These are phyloP conservation scores for Macrotyloma uniflorum DNA, from an alignment of 306 rosid species.

Conservation along the genomic window DNA sequence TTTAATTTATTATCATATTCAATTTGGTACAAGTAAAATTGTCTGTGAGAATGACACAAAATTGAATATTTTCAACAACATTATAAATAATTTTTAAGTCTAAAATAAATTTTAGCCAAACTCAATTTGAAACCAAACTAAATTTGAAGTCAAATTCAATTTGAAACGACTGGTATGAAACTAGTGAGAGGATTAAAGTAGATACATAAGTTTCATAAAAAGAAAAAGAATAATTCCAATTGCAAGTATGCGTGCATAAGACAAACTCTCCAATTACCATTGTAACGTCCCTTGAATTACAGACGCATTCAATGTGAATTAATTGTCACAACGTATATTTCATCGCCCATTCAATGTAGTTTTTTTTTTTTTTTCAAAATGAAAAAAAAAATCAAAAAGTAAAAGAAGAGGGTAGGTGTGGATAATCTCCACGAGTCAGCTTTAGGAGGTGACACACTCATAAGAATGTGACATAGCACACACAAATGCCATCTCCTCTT, in stretches of 20 bases:
- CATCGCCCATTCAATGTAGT: too few species aligned
- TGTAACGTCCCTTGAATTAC: neutral
- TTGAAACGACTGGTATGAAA: too few species aligned
- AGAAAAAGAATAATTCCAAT: too few species aligned
- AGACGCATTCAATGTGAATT: neutral
- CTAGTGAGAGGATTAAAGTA: too few species aligned
- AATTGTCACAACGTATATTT: neutral
- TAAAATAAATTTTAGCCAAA: too few species aligned
- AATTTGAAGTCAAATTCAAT: too few species aligned
- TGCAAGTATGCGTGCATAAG: neutral
- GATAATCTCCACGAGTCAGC: constrained; percentile 20
- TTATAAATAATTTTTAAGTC: too few species aligned
- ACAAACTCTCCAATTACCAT: neutral
- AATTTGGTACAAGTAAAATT: too few species aligned
- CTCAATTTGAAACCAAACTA: too few species aligned
- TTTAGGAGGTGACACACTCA: constrained; percentile 9
- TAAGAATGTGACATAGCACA: neutral
- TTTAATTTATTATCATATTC: neutral
- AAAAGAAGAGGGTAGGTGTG: neutral
- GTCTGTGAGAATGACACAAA: too few species aligned
- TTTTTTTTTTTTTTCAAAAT: neutral
- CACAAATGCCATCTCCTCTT: neutral
- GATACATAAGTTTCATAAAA: too few species aligned
- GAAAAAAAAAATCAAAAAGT: neutral
- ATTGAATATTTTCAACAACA: too few species aligned